phyloP scores from a whole-genome alignment of 305 asterid genomes.

The Fraxinus greggii region DNA sequence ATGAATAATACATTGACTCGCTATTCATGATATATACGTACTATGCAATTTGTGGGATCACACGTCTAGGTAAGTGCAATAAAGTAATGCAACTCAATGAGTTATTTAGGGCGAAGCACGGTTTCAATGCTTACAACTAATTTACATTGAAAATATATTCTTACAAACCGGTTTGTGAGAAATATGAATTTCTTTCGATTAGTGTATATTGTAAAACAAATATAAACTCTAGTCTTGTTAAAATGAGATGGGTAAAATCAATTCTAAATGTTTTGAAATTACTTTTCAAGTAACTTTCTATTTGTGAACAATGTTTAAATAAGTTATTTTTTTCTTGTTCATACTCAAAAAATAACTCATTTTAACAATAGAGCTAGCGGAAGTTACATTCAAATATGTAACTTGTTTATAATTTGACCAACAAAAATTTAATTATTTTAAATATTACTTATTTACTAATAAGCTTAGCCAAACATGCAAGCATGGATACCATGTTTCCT shows the following conservation, averaged over 20 bases:
- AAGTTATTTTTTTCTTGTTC: neutral
- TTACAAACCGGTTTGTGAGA: neutral
- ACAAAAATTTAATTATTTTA: too few relatives aligned
- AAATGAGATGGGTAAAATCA: too few relatives aligned
- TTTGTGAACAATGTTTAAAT: neutral
- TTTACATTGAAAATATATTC: too few relatives aligned
- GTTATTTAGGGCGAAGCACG: neutral
- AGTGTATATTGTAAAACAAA: too few relatives aligned
- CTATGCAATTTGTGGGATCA: neutral
- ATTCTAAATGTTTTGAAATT: too few relatives aligned
- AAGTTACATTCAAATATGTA: neutral
- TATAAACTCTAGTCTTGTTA: too few relatives aligned
- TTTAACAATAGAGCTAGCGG: neutral
- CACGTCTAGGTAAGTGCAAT: neutral
- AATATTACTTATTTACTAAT: neutral
- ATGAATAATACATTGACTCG: neutral
- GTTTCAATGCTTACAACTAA: too few relatives aligned
- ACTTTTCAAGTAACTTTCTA: neutral
- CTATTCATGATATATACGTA: neutral
- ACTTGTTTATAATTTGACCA: neutral
- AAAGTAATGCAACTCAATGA: neutral
- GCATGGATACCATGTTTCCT: neutral
- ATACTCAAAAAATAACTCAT: neutral
- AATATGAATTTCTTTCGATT: too few relatives aligned
- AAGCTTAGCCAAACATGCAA: neutral